phyloP scores from a whole-genome alignment of 768 basidiomycete genomes.

The Lentinus tigrinus region DNA sequence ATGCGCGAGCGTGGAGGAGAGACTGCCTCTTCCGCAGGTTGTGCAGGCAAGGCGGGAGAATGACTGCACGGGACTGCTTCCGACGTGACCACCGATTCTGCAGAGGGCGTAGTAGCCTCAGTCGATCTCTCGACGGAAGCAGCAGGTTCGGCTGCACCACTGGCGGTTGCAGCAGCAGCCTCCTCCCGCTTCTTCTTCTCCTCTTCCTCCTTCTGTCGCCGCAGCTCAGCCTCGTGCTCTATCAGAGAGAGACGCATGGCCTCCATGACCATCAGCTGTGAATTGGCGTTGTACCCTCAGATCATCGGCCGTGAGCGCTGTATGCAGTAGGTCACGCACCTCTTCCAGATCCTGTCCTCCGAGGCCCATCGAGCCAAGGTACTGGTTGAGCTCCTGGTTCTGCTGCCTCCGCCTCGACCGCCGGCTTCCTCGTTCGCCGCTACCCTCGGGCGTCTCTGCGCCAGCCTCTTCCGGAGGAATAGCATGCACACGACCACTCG shows the following conservation, averaged over 20 bases:
- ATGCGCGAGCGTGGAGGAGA: background rate
- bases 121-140: background rate
- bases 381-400: constrained; percentile 62
- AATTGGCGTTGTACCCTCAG: background rate
- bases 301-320: background rate
- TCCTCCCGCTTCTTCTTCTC: constrained; percentile 44
- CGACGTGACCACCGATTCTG: constrained; percentile 28
- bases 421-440: constrained; percentile 39
- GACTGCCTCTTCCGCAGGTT: background rate
- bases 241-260: constrained; percentile 94
- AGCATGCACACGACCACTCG: constrained; percentile 79
- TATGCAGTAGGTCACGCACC: constrained; percentile 38
- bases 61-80: constrained; percentile 14
- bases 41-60: background rate
- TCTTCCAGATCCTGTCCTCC: constrained; percentile 92
- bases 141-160: constrained; percentile 17
- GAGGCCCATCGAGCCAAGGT: constrained; percentile 60
- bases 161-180: constrained; percentile 25
- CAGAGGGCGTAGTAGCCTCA: constrained; percentile 9
- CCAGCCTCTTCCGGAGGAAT: constrained; percentile 57
- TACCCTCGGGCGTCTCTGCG: constrained; percentile 41
- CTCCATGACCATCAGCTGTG: constrained; percentile 96
- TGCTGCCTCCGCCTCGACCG: constrained; percentile 59
- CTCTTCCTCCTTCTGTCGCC: constrained; percentile 70
- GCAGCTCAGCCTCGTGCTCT: constrained; percentile 93